phyloP scores from a whole-genome alignment of 163 green algal genomes.

The Chlamydomonas reinhardtii region DNA sequence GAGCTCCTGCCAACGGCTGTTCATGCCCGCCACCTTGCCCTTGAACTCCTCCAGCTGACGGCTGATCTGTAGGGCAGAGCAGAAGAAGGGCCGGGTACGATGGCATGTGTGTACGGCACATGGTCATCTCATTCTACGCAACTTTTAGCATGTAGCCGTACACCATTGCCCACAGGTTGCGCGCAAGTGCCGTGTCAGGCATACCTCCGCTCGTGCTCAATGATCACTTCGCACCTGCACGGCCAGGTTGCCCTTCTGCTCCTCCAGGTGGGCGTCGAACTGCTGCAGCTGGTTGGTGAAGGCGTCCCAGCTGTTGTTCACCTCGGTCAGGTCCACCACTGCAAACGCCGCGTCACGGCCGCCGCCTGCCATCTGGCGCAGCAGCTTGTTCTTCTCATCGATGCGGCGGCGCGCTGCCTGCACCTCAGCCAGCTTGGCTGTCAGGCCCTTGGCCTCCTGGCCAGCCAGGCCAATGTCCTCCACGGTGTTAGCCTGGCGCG shows the following conservation, averaged over 20 bases:
- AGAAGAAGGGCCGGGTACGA: no score
- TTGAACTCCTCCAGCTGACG: constrained; percentile 72
- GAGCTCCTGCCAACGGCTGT: constrained; percentile 58
- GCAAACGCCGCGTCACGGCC: constrained; percentile 50
- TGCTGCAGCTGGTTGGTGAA: constrained; percentile 81
- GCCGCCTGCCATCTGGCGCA: constrained; percentile 69
- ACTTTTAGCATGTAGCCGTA: no score
- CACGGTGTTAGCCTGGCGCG: constrained; percentile 68
- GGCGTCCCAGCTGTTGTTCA: constrained; percentile 80
- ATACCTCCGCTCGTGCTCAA: no score
- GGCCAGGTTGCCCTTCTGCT: constrained; percentile 77
- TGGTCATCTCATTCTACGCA: no score
- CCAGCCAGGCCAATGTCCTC: constrained; percentile 83
- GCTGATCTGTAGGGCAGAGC: constrained; percentile 20
- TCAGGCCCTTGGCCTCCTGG: constrained; percentile 68
- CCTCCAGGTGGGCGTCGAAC: constrained; percentile 76
- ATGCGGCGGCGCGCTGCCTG: constrained; percentile 68
- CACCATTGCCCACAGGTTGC: no score
- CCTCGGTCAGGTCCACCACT: constrained; percentile 73
- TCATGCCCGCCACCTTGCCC: constrained; percentile 58
- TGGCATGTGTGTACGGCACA: no score
- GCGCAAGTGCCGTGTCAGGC: no score
- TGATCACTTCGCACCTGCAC: constrained; percentile 62
- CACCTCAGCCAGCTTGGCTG: constrained; percentile 58
- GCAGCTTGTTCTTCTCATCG: constrained; percentile 85